Base-by-base conservation (phyloP, 2,329 filamentous ascomycete species). In the Colletotrichum destructivum region DNA sequence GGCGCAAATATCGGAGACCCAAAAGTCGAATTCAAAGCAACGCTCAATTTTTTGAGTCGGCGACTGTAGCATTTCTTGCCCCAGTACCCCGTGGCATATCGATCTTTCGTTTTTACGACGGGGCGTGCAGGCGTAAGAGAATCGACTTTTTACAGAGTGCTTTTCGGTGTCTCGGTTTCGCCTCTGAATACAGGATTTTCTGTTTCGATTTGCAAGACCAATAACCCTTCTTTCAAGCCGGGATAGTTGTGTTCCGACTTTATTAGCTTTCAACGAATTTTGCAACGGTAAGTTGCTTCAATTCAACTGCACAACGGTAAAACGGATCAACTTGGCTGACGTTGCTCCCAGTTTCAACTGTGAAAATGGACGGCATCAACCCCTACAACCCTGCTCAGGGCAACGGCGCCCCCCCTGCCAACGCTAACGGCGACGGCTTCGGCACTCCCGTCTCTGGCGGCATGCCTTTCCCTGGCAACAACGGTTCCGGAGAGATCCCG, bases 111-210 rank as follows among this genome's bases (percentile, higher is more conserved):
- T 69, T 62, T 55, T 68, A 76, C 74, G 55, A 77, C 77, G 77
- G 76, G 81, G 82, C 81, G 82, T 83, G 81, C 80, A 77, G 81
- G 82, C 80, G 81, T 84, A 79, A 78, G 76, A 81, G 75, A 81
- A 74, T 76, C 79, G 78, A 79, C 77, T 75, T 79, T 79, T 78
- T 78, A 78, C 61, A 79, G 65, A 78, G 79, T 79, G 77, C 76
- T 77, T 80, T 81, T 80, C 77, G 78, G 78, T 81, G 79, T 82
- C 76, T 78, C 76, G 78, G 77, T 75, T 77, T 79, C 78, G 74
- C 78, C 78, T 81, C 79, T 82, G 77, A 77, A 80, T 76, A 80
- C 74, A 77, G 75, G 76, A 78, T 75, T 77, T 78, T 79, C 62
- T 68, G 56, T 75, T 51, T 80, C 79, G 75, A 79, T 79, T 81